Evolutionary conservation across 2,329 filamentous ascomycete genomes (phyloP).

Genomic region (Trichoderma sp.): DNA sequence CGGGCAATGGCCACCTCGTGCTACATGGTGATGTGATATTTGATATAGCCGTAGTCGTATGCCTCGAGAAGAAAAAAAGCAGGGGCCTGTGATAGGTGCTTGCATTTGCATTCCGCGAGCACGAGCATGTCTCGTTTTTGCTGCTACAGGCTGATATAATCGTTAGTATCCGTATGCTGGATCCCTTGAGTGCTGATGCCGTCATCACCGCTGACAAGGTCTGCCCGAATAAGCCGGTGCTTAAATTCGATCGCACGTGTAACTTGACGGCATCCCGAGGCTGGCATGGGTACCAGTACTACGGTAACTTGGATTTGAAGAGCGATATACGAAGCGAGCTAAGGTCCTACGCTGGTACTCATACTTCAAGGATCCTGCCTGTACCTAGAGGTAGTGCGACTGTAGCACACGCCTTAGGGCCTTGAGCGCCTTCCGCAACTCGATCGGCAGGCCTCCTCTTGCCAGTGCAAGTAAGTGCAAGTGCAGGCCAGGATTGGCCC

Average conservation of each 20-base stretch:
- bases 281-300: background rate
- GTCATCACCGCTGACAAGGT: conserved; percentile 6
- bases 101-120: background rate
- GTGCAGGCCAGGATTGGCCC: background rate
- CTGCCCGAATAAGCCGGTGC: conserved; percentile 8
- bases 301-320: background rate
- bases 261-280: background rate
- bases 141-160: background rate
- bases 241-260: background rate
- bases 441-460: background rate
- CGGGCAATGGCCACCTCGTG: background rate
- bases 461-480: background rate
- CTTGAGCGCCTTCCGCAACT: background rate
- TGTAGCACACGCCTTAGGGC: background rate
- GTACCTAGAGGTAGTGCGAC: background rate
- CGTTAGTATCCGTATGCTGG: background rate
- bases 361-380: background rate
- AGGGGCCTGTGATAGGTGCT: background rate
- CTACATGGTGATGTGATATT: background rate
- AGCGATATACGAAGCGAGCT: background rate
- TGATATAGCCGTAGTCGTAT: background rate
- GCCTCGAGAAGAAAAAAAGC: background rate
- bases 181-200: background rate
- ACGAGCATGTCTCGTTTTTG: background rate
- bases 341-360: background rate